Conservation (phyloP, 1,139 yeast genomes). For the Pichia sp. region DNA sequence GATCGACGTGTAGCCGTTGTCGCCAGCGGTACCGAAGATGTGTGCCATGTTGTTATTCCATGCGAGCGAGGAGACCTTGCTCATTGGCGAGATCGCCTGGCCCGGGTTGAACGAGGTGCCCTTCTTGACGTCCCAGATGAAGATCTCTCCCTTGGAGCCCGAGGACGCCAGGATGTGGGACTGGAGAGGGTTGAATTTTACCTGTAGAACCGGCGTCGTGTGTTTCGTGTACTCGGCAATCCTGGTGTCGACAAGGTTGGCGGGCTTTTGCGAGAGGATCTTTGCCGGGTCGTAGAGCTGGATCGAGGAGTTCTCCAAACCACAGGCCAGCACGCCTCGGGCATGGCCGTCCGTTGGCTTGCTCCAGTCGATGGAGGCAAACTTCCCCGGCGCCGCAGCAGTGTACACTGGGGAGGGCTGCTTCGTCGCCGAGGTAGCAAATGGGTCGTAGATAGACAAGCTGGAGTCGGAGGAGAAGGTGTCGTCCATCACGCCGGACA, state of each 20-base stretch:
- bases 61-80: slow-evolving; percentile 74
- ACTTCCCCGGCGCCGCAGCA: slow-evolving; percentile 54
- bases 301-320: slow-evolving; percentile 75
- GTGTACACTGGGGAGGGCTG: slow-evolving; percentile 51
- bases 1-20: slow-evolving; percentile 77
- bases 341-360: slow-evolving; percentile 41
- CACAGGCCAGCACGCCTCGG: slow-evolving; percentile 77
- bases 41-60: slow-evolving; percentile 88
- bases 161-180: slow-evolving; percentile 76
- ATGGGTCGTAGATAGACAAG: slow-evolving; percentile 74
- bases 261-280: slow-evolving; percentile 28
- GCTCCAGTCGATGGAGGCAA: slow-evolving; percentile 87
- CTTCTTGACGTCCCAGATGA: slow-evolving; percentile 80
- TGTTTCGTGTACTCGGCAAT: slow-evolving; percentile 54
- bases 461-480: slow-evolving; percentile 74
- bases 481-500: slow-evolving; percentile 91
- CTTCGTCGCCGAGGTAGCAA: slow-evolving; percentile 30
- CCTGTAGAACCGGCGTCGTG: slow-evolving; percentile 63
- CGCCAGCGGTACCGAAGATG: slow-evolving; percentile 85
- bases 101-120: slow-evolving; percentile 70
- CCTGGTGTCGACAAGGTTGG: slow-evolving; percentile 40
- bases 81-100: slow-evolving; percentile 73
- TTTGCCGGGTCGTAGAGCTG: slow-evolving; percentile 71
- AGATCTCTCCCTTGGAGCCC: slow-evolving; percentile 81
- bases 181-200: slow-evolving; percentile 76